Evolutionary conservation across 352 stramenopile genomes (phyloP), one percentile per base, ranked within the genome.

Genomic region (Phytophthora multivora): DNA sequence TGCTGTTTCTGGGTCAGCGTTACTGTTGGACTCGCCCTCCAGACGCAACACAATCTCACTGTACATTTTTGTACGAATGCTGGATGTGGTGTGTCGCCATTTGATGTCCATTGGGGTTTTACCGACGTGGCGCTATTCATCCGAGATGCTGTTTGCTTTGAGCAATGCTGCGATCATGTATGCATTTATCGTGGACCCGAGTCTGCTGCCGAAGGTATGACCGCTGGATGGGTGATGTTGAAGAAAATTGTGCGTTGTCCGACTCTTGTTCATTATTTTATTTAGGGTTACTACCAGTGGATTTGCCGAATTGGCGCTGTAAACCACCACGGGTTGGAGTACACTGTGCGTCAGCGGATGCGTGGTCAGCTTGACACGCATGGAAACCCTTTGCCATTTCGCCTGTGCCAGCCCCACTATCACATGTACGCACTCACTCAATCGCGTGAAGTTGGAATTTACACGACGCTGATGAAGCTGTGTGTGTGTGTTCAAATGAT

Each of bases 21-120:
- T 96, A 49, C 66, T 96, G 15, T 61, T 94, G 19, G 87, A 96
- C 39, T 83, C 85, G 25, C 71, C 74, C 8, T 71, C 71, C 9
- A 76, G 87, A 8, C 83, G 85, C 9, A 84, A 46, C 35, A 89
- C 83, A 19, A 89, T 94, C 48, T 81, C 87, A 54, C 71, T 96
- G 38, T 96, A 96, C 65, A 86, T 93, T 48, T 93, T 96, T 56
- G 79, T 94, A 35, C 83, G 85, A 39, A 92, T 93, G 83, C 65
- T 96, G 28, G 85, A 96, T 60, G 75, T 96, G 5, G 73, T 93
- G 11, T 81, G 83, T 16, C 83, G 87, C 38, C 83, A 91, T 45
- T 69, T 93, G 30, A 80, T 75, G 46, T 77, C 77, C 2, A 72
- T 77, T 23, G 76, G 74, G 5, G 56, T 73, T 30, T 54, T 93